Conservation (phyloP, 2,329 filamentous ascomycete genomes). For the Cordyceps pruinosa region DNA sequence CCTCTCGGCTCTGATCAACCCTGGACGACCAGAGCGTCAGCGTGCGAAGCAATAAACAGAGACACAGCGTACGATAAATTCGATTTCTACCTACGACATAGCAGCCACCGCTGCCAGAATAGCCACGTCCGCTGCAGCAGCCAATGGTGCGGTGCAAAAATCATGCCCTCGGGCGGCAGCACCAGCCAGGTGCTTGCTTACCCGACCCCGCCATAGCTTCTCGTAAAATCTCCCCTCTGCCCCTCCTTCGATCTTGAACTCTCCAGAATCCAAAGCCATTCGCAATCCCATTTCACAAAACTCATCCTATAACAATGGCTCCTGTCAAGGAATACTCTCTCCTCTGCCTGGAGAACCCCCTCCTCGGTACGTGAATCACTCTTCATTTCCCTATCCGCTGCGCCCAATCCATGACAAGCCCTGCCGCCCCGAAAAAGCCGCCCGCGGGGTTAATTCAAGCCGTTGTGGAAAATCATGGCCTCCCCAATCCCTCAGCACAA, state of each 20-base stretch:
- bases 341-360: conserved; percentile 92
- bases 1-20: no score
- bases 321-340: conserved; percentile 75
- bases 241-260: conserved; percentile 15
- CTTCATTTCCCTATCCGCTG: conserved; percentile 3
- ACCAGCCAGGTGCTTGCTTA: background rate
- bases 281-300: conserved; percentile 15
- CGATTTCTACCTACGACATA: no score
- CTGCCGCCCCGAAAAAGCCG: background rate
- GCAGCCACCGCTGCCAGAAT: no score
- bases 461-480: no score
- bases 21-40: no score
- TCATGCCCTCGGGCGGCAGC: background rate
- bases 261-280: conserved; percentile 10
- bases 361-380: conserved; percentile 63
- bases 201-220: conserved; percentile 13
- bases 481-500: background rate
- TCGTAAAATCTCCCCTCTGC: conserved; percentile 12
- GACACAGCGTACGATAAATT: no score
- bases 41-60: no score
- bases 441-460: background rate
- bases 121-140: no score
- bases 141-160: no score
- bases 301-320: conserved; percentile 53
- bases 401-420: background rate